Conservation (phyloP, 2,329 filamentous ascomycete genomes). For the Colletotrichum sublineola region DNA sequence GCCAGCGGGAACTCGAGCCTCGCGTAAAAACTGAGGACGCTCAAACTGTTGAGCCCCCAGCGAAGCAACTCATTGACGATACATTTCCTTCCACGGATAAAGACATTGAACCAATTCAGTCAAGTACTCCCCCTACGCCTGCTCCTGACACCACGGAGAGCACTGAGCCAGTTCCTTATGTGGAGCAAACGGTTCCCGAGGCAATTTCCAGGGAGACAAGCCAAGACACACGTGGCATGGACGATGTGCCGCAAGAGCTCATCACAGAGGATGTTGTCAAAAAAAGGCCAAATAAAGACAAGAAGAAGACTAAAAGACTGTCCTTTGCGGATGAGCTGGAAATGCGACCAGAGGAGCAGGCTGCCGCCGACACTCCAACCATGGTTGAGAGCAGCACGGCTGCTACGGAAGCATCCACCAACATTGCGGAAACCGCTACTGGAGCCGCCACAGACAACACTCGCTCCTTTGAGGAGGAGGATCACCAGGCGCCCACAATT, state of each 20-base stretch:
- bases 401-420: neutral
- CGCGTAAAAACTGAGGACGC: neutral
- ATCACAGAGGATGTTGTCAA: conserved; percentile 3
- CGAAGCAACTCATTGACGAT: neutral
- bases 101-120: neutral
- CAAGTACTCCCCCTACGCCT: neutral
- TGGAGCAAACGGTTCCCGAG: conserved; percentile 1
- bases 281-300: conserved; percentile 46
- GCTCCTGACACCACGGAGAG: neutral
- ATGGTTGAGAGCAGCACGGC: neutral
- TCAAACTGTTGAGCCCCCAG: neutral
- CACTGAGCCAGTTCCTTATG: neutral
- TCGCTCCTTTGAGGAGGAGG: conserved; percentile 45
- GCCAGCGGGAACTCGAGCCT: neutral
- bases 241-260: conserved; percentile 2
- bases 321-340: neutral
- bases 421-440: conserved; percentile 4
- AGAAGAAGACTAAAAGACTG: conserved; percentile 47
- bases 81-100: neutral
- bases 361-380: neutral
- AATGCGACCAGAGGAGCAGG: conserved; percentile 5
- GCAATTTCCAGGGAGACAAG: neutral
- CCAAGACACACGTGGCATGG: neutral
- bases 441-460: neutral
- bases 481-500: neutral